Evolutionary conservation across 345 rosid species (phyloP), one percentile per base, ranked within the genome.

Genomic region (Ceriops tagal): DNA sequence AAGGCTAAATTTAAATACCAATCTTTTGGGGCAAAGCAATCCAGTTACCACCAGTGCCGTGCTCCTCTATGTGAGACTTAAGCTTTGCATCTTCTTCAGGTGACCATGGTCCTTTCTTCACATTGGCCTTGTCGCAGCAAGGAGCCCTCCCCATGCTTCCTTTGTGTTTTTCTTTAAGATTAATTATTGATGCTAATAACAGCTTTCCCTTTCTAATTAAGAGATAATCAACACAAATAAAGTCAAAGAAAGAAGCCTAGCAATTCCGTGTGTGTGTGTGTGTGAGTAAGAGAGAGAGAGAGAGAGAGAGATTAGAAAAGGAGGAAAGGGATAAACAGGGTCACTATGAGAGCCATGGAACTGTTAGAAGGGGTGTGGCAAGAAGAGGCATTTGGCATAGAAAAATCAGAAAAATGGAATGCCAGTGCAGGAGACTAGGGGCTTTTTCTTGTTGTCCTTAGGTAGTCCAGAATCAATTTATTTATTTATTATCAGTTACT

Each of bases 401-500:
- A 51, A 52, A 69, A 27, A 26, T 58, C 70, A 76, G 51, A 73
- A 71, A 74, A 67, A 30, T 69, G 35, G 76, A 73, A 69, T 61
- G 74, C 69, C 80, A 73, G 86, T 59, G 61, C 70, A 75, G 73
- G 19, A 75, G 63, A 53, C 16, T 57, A 2, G 67, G 78, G 82
- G 73, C 66, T 72, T 73, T 79, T 77, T 77, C 85, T 71, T 61
- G 72, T 83, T 85, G 89, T 81, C 87, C 69, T 63, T 73, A 53
- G 22, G 22, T 53, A 53, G 75, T 70, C 34, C 43, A 78, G 80
- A 85, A 81, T 81, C 77, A 77, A 62, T 1, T 24, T 21, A 59
- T 72, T 49, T 62, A 59, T 34, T 58, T 63, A 31, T 27, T 53
- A 43, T 7, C 24, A 24, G 8, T 8, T 27, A 15, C 39, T 53